Base-by-base conservation (phyloP, 306 rosid species). In the Trifolium subterraneum region DNA sequence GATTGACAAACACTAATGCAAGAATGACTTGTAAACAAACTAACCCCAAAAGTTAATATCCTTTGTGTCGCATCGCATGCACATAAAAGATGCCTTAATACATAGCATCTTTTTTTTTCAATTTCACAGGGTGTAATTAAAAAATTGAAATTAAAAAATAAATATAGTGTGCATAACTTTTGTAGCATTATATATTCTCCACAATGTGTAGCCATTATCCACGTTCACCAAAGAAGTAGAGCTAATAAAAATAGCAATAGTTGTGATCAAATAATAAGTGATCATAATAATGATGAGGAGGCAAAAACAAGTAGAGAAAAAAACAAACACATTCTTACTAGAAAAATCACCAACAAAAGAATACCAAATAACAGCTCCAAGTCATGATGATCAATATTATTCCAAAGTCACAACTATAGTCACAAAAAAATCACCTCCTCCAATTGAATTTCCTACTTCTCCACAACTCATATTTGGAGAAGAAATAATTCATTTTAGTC, bases 401-500 rank as follows among this genome's bases (percentile, higher is more conserved):
- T 77, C 78, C 64, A 41, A 64, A 3, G 6, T 60, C 4, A 60
- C 51, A 27, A 36, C 55, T 44, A 42, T 15, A 29, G 66, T 71
- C 14, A 81, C 88, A 1, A 76, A 55, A 77, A 88, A 42, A 47
- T 68, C 81, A 1, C 72, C 71, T 8, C 58, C 50, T 6, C 13
- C 3, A 12, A 29, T 88, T 47, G 84, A 84, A 45, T 87, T 87
- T 51, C 92, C 92, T 0, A 83, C 85, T 7, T 90, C 97, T 10
- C 93, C 97, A 22, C 88, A 91, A 9, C 85, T 79, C 0, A 70
- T 88, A 3, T 55, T 73, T 38, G 95, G 95, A 36, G 86, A 91
- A 74, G 91, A 90, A 74, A 84, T 87, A 6, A 42, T 82, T 39
- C 97, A 88, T 72, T 86, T 82, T 64, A 80, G 88, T 51, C 98